Evolutionary conservation across 2,329 filamentous ascomycete genomes (phyloP), one percentile per base, ranked within the genome.

Genomic region (Cytospora piceicola): DNA sequence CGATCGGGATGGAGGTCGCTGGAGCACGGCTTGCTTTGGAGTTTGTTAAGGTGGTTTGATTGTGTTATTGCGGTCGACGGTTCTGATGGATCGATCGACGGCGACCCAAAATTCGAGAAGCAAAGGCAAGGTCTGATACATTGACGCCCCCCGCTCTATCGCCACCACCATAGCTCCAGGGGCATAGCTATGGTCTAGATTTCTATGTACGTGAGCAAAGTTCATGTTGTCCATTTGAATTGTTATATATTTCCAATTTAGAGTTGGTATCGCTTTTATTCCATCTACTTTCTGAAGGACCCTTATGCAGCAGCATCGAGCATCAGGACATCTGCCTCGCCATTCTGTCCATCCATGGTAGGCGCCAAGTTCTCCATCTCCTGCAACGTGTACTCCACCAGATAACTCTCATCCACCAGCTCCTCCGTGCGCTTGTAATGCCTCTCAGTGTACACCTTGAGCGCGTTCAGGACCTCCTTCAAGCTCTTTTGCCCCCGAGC

Each of bases 341-440:
- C 65, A 15, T 58, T 56, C 36, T 57, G 60, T 39, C 56, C 68
- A 12, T 75, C 76, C 62, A 67, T 39, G 54, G 78, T 72, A 9
- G 84, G 83, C 51, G 81, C 82, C 68, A 90, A 83, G 75, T 84
- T 90, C 74, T 96, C 93, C 94, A 98, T 98, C 80, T 97, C 92
- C 73, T 89, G 86, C 69, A 98, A 81, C 69, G 94, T 96, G 84
- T 96, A 98, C 77, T 97, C 93, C 51, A 98, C 86, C 72, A 99
- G 79, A 78, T 94, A 98, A 74, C 94, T 96, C 81, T 98, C 95
- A 75, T 98, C 94, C 51, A 94, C 88, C 71, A 97, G 80, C 73
- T 96, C 94, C 75, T 97, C 94, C 71, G 95, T 85, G 63, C 94
- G 85, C 77, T 90, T 90, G 77, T 96, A 97, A 77, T 99, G 95